Evolutionary conservation across 192 early-diverging fungal species (phyloP).

Genomic region (Podila verticillata): DNA sequence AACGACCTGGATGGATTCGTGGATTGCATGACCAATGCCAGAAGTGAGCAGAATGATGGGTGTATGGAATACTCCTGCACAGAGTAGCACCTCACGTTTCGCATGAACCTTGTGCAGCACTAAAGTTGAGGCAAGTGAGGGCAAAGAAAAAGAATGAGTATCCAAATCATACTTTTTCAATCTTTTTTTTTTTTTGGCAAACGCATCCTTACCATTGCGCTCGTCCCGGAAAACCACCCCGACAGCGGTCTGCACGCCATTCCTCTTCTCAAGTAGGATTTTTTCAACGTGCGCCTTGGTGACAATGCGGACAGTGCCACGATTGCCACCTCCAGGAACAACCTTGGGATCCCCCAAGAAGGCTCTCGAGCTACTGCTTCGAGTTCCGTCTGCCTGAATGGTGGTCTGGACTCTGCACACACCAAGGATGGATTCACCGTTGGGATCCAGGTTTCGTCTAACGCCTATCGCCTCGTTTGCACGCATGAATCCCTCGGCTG

Average conservation of each 20-base stretch:
- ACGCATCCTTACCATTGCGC: conserved; percentile 6
- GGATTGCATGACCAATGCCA: conserved; percentile 37
- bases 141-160: neutral
- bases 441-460: neutral
- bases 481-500: conserved; percentile 16
- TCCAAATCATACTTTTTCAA: neutral
- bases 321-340: conserved; percentile 17
- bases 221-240: conserved; percentile 26
- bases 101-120: conserved; percentile 12
- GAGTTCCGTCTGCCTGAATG: neutral
- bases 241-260: conserved; percentile 8
- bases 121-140: neutral
- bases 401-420: conserved; percentile 14
- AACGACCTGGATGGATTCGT: neutral
- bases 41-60: conserved; percentile 47
- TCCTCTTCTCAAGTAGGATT: conserved; percentile 1
- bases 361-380: conserved; percentile 11
- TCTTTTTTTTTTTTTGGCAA: neutral
- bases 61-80: conserved; percentile 42
- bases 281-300: neutral
- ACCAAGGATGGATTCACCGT: conserved; percentile 9
- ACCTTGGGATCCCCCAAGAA: conserved; percentile 15
- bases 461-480: conserved; percentile 8
- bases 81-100: conserved; percentile 49
- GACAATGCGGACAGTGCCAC: conserved; percentile 20